Conservation (phyloP, 2,329 filamentous ascomycete species). For the Penicillium fuscoglaucum region DNA sequence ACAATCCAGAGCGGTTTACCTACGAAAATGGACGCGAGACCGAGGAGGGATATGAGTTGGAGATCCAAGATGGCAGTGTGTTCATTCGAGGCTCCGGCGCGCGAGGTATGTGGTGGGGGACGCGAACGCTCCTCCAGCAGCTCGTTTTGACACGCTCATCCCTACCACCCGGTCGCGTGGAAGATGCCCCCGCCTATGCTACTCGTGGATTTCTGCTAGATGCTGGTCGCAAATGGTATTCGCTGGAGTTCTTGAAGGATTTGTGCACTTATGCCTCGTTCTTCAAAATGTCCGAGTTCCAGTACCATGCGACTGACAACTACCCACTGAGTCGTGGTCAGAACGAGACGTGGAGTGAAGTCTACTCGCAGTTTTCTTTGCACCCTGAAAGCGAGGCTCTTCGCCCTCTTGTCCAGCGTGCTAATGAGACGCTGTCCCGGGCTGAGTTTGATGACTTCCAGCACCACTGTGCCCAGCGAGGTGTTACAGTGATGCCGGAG, state of each 20-base stretch:
- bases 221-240: slow-evolving; percentile 58
- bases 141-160: slow-evolving; percentile 41
- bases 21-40: slow-evolving; percentile 52
- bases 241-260: slow-evolving; percentile 55
- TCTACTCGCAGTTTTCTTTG: slow-evolving; percentile 59
- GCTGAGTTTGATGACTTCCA: slow-evolving; percentile 56
- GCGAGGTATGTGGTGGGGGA: slow-evolving; percentile 60
- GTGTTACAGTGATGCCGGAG: slow-evolving; percentile 60
- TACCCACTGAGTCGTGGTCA: slow-evolving; percentile 53
- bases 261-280: slow-evolving; percentile 62
- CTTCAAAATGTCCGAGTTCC: slow-evolving; percentile 62
- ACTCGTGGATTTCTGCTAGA: slow-evolving; percentile 56
- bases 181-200: slow-evolving; percentile 55
- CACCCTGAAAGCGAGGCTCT: slow-evolving; percentile 52
- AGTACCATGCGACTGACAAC: slow-evolving; percentile 61
- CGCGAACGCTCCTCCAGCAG: slow-evolving; percentile 56
- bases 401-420: slow-evolving; percentile 51
- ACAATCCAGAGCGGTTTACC: slow-evolving; percentile 31
- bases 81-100: slow-evolving; percentile 55
- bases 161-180: slow-evolving; percentile 46
- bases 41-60: slow-evolving; percentile 54
- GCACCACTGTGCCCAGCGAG: slow-evolving; percentile 52
- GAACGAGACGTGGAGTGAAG: slow-evolving; percentile 48
- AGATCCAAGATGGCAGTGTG: slow-evolving; percentile 40
- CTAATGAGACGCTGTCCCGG: slow-evolving; percentile 58